A percentile compares a stretch with the other conserved stretches of the same genome.
phyloP scores from a whole-genome alignment of 1,139 yeast genomes.

The Protomyces gravidus region DNA sequence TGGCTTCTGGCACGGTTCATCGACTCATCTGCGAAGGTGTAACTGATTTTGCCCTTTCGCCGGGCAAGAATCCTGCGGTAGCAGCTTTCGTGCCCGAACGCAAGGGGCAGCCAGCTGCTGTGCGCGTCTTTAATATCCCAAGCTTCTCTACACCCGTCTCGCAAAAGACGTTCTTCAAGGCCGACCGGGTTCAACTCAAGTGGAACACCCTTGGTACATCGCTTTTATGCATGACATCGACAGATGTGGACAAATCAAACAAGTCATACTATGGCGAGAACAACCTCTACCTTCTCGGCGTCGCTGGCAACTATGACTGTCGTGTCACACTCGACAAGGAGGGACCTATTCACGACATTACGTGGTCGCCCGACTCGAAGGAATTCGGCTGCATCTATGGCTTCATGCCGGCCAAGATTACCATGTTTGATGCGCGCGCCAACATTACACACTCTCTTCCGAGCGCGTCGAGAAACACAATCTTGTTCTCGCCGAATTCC shows the following conservation, averaged over 20 bases:
- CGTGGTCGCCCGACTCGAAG: constrained; percentile 95
- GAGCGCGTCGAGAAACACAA: constrained; percentile 82
- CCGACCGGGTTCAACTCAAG: constrained; percentile 83
- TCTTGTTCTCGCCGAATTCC: constrained; percentile 90
- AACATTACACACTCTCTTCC: constrained; percentile 79
- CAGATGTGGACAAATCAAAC: constrained; percentile 92
- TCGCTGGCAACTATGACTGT: constrained; percentile 87
- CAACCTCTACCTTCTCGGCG: constrained; percentile 80
- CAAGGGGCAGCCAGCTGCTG: constrained; percentile 79
- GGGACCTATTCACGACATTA: constrained; percentile 95
- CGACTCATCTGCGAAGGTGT: constrained; percentile 61
- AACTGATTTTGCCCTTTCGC: constrained; percentile 64
- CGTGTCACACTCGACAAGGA: constrained; percentile 82
- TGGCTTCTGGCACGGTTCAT: constrained; percentile 51
- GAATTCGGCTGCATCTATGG: constrained; percentile 98
- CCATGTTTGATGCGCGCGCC: constrained; percentile 93
- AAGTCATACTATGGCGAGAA: constrained; percentile 97
- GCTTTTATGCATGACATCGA: constrained; percentile 83
- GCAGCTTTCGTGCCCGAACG: constrained; percentile 88
- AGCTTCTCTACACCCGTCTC: constrained; percentile 76
- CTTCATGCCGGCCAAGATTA: constrained; percentile 92
- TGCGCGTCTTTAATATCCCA: constrained; percentile 70
- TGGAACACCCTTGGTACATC: constrained; percentile 97
- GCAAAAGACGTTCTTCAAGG: constrained; percentile 86
- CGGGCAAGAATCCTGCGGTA: constrained; percentile 86